These are phyloP conservation scores for Silene conica DNA, from an alignment of 148 eudicot species.

Conservation along the genomic window DNA sequence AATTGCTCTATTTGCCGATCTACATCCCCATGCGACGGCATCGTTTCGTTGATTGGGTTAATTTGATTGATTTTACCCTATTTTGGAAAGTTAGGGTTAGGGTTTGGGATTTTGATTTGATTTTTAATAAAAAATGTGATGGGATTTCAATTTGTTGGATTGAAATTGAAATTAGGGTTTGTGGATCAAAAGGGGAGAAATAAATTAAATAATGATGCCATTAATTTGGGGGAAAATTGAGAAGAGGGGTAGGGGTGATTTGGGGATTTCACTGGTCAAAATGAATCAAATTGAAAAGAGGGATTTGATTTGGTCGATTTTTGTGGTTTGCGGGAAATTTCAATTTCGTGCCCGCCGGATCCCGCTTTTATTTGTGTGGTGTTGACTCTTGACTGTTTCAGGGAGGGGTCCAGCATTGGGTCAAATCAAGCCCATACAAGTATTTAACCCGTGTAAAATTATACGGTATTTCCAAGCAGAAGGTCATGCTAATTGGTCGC, in stretches of 20 bases:
- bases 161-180: background rate
- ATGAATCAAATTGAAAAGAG: background rate
- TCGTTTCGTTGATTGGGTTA: constrained; percentile 22
- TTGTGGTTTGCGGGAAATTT: too few relatives aligned
- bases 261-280: too few relatives aligned
- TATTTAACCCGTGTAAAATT: too few relatives aligned
- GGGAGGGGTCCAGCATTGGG: too few relatives aligned
- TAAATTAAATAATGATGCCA: background rate
- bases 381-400: too few relatives aligned
- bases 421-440: too few relatives aligned
- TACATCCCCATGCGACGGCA: constrained; percentile 80
- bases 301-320: constrained; percentile 12
- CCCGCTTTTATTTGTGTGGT: too few relatives aligned
- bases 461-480: too few relatives aligned
- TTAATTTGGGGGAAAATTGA: constrained; percentile 11
- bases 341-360: too few relatives aligned
- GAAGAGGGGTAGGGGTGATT: constrained; percentile 20
- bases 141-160: background rate
- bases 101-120: constrained; percentile 17
- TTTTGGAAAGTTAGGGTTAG: constrained; percentile 29
- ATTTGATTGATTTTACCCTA: background rate
- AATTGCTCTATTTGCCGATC: constrained; percentile 84
- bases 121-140: background rate
- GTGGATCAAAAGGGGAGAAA: constrained; percentile 15
- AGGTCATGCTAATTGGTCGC: too few relatives aligned